Evolutionary conservation across 2,329 filamentous ascomycete genomes (phyloP), one percentile per base, ranked within the genome.

Genomic region (Rutstroemia sp.): DNA sequence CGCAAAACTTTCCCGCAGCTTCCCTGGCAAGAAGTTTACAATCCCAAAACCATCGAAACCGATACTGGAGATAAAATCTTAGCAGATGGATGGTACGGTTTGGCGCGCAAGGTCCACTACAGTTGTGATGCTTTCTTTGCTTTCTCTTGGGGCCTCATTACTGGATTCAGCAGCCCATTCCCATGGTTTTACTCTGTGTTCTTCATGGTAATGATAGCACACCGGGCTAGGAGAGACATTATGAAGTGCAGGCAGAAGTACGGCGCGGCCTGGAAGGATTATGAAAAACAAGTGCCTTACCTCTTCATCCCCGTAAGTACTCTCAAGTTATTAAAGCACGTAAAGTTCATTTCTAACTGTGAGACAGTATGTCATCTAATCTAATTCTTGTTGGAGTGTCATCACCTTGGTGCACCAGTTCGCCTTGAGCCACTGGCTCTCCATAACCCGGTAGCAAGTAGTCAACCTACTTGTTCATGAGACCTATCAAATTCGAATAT

Each of bases 181-280:
- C 89, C 89, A 0, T 95, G 89, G 88, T 94, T 95, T 72, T 92
- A 94, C 69, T 87, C 88, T 0, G 71, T 88, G 38, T 95, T 95
- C 76, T 95, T 95, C 70, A 76, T 77, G 17, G 73, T 73, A 63
- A 92, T 92, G 88, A 92, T 94, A 67, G 76, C 83, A 8, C 89
- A 95, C 71, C 86, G 89, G 58, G 86, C 88, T 4, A 75, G 76
- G 62, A 79, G 89, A 58, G 89, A 95, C 68, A 88, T 92, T 58
- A 77, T 87, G 69, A 78, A 84, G 62, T 95, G 89, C 72, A 79
- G 81, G 55, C 76, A 77, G 64, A 91, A 89, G 77, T 95, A 95
- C 71, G 89, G 89, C 21, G 85, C 89, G 62, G 84, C 87, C 10
- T 95, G 89, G 89, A 73, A 75, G 47, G 84, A 92, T 76, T 95